Evolutionary conservation across 305 asterid genomes (phyloP), one percentile per base, ranked within the genome.

Genomic region (Lippia alba): DNA sequence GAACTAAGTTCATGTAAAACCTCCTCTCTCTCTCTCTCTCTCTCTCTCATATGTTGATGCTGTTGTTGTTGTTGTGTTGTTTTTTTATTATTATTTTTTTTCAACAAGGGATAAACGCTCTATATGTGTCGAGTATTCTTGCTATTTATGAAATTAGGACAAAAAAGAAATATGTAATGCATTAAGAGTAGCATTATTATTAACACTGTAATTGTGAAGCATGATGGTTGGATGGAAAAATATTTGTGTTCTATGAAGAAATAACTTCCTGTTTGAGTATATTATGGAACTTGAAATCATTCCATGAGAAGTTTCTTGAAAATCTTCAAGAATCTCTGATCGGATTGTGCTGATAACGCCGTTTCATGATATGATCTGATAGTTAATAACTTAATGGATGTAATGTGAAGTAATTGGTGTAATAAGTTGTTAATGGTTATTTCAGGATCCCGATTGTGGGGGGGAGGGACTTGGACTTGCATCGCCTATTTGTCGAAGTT

Each of bases 1-100:
- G 84, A 48, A 88, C 95, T 72, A 94, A 94, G 67, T 94, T 89
- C 89, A 94, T 85, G 99, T 94, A 81, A 84, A 91, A 34, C 17
- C 36, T 49, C 45, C 48, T 34, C 51, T 59, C 40, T 34, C 40
- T 34, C 40, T 34, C 40, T 34, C 40, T 34, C 41, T 36, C 41
- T 36, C 41, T 36, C 41, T 34, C 45, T n/a, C 4, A 17, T 19
- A 46, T 60, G 69, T 16, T 16, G 49, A 2, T 44, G 49, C 49
- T 44, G 10, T 9, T 44, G 4, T 44, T 44, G 14, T 48, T 48
- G 54, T 48, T 48, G 19, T 48, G 54, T n/a, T n/a, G 14, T 48
- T n/a, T n/a, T n/a, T n/a, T n/a, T n/a, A n/a, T n/a, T n/a, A n/a
- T n/a, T n/a, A n/a, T n/a, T n/a, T n/a, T n/a, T n/a, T n/a, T n/a